Conservation (phyloP, 179 eudicot genomes). For the Drosera spatulata region DNA sequence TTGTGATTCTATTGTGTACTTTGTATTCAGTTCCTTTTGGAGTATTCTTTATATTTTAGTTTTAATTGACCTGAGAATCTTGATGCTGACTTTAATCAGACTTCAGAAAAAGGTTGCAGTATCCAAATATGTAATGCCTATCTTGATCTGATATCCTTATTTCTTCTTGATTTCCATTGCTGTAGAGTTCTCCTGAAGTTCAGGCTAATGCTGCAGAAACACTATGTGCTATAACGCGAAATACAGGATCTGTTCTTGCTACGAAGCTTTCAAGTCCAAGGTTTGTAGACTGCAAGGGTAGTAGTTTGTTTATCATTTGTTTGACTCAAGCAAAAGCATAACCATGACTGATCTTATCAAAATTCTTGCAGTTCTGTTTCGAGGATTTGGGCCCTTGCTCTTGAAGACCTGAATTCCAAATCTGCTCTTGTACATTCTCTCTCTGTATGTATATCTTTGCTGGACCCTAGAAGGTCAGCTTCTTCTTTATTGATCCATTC, state of each 20-base stretch:
- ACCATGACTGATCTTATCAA: neutral
- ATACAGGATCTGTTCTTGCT: conserved; percentile 73
- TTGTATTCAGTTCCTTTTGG: too few relatives aligned
- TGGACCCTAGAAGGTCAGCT: conserved; percentile 85
- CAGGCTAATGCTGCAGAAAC: conserved; percentile 97
- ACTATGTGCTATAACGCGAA: conserved; percentile 77
- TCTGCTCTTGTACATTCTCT: conserved; percentile 79
- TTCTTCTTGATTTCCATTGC: conserved; percentile 1
- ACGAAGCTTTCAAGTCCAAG: conserved; percentile 82
- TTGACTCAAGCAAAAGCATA: neutral
- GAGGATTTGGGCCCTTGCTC: conserved; percentile 79
- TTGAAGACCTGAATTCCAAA: conserved; percentile 63
- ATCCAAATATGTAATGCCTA: too few relatives aligned
- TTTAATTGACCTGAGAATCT: too few relatives aligned
- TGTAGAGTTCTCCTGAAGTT: conserved; percentile 85
- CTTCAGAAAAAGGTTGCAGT: too few relatives aligned
- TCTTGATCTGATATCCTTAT: neutral
- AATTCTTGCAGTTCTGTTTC: conserved; percentile 56
- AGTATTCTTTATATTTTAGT: too few relatives aligned
- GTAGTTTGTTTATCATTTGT: neutral
- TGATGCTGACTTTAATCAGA: too few relatives aligned
- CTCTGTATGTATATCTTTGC: conserved; percentile 82
- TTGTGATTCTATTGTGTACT: too few relatives aligned
- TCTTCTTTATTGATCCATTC: conserved; percentile 60
- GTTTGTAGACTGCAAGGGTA: conserved; percentile 21